phyloP scores from a whole-genome alignment of 331 rosid genomes.

The Arachis monticola region DNA sequence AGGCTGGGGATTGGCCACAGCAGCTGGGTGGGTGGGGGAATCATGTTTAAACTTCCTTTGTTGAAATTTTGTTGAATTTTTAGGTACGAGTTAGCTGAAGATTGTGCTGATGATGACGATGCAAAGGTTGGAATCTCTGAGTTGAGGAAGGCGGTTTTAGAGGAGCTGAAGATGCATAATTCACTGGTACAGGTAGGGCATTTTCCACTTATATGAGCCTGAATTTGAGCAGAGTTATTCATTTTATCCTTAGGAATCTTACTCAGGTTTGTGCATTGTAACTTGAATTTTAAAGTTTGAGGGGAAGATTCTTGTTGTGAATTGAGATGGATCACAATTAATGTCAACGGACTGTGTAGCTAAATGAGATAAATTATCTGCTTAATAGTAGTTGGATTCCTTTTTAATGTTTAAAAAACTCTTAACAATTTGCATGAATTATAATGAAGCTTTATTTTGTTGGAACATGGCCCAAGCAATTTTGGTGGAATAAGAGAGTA shows the following conservation, averaged over 20 bases:
- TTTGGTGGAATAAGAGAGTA: constrained; percentile 29
- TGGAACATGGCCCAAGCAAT: constrained; percentile 24
- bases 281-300: neutral
- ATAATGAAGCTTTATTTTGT: constrained; percentile 25
- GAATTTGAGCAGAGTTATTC: constrained; percentile 2
- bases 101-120: constrained; percentile 96
- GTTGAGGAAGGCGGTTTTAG: constrained; percentile 68
- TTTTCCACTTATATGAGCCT: neutral
- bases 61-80: constrained; percentile 30
- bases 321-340: neutral
- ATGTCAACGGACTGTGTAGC: neutral
- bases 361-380: constrained; percentile 7
- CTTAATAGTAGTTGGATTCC: constrained; percentile 34
- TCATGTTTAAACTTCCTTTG: constrained; percentile 11
- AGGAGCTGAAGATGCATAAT: constrained; percentile 85
- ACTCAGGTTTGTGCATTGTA: constrained; percentile 13
- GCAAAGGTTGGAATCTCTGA: constrained; percentile 72
- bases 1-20: too few species aligned
- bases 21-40: too few species aligned
- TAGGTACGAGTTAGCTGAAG: constrained; percentile 87
- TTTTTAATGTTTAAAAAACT: constrained; percentile 18
- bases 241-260: neutral
- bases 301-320: neutral
- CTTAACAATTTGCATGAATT: constrained; percentile 9
- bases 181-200: constrained; percentile 70